Evolutionary conservation across 2,329 filamentous ascomycete genomes (phyloP).

Genomic region (Pyrenophora teres): DNA sequence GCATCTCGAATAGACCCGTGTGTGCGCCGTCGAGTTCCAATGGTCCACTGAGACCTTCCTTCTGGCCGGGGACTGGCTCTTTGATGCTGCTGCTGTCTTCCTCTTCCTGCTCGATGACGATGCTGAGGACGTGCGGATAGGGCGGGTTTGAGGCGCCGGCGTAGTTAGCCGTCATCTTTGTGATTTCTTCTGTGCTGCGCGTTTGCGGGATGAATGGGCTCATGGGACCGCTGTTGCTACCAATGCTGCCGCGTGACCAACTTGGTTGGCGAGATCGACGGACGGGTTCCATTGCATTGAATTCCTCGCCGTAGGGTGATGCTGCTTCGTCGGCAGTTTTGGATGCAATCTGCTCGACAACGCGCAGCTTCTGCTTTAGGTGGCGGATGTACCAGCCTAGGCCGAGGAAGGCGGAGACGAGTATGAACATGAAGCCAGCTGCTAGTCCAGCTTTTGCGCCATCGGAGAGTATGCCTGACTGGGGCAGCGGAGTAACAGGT

Average conservation of each 20-base stretch:
- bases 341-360: slow-evolving; percentile 22
- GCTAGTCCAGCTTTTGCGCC: slow-evolving; percentile 33
- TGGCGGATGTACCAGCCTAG: slow-evolving; percentile 33
- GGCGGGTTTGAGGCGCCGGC: slow-evolving; percentile 24
- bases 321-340: slow-evolving; percentile 15
- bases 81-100: slow-evolving; percentile 20
- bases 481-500: slow-evolving; percentile 15
- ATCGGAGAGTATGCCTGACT: slow-evolving; percentile 19
- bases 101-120: slow-evolving; percentile 31
- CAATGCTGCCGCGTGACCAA: not conserved
- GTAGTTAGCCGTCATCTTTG: slow-evolving; percentile 7
- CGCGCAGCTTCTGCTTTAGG: slow-evolving; percentile 27
- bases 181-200: slow-evolving; percentile 1
- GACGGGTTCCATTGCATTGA: not conserved
- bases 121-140: slow-evolving; percentile 25
- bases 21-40: slow-evolving; percentile 30
- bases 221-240: slow-evolving; percentile 8
- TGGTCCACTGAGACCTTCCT: slow-evolving; percentile 29
- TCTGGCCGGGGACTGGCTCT: slow-evolving; percentile 35
- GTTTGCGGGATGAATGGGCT: slow-evolving; percentile 11
- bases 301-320: slow-evolving; percentile 5
- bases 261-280: not conserved
- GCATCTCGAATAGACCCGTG: slow-evolving; percentile 26
- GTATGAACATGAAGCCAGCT: slow-evolving; percentile 18
- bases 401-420: slow-evolving; percentile 17